A percentile compares a stretch with the other conserved stretches of the same genome.
Evolutionary conservation across 2,329 filamentous ascomycete genomes (phyloP).

Genomic region (Talaromyces verruculosus): DNA sequence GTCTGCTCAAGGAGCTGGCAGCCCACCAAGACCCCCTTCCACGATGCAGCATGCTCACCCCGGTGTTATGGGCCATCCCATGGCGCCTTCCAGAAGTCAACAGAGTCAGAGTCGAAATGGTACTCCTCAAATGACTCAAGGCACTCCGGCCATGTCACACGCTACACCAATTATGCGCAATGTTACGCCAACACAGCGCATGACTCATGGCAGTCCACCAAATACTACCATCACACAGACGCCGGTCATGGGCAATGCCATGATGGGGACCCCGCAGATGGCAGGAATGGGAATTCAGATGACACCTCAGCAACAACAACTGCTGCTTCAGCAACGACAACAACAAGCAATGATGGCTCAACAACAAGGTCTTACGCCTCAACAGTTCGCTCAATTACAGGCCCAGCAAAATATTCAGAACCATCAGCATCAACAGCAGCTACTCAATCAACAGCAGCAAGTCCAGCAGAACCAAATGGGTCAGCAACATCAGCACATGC

Average conservation of each 20-base stretch:
- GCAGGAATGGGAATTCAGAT: constrained; percentile 34
- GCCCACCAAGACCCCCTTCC: constrained; percentile 47
- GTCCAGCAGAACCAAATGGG: constrained; percentile 31
- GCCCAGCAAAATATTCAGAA: constrained; percentile 49
- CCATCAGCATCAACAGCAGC: constrained; percentile 36
- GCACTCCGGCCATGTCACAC: constrained; percentile 48
- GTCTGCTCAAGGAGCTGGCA: constrained; percentile 49
- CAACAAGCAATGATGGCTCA: constrained; percentile 39
- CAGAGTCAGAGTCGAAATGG: constrained; percentile 50
- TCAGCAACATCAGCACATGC: constrained; percentile 30
- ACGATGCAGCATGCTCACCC: constrained; percentile 50
- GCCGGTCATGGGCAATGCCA: constrained; percentile 47
- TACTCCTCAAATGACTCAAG: constrained; percentile 50
- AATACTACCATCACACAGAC: constrained; percentile 44
- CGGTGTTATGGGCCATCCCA: constrained; percentile 46
- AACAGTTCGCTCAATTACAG: constrained; percentile 44
- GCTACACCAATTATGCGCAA: constrained; percentile 51
- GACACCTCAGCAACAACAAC: constrained; percentile 43
- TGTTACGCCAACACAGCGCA: constrained; percentile 48
- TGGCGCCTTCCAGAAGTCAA: constrained; percentile 47
- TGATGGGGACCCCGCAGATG: constrained; percentile 44
- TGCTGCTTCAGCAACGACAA: constrained; percentile 40
- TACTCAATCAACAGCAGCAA: constrained; percentile 36
- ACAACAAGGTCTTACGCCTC: constrained; percentile 43
- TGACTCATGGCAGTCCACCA: constrained; percentile 48